These are phyloP conservation scores for Colletotrichum sp. DNA, from an alignment of 2,329 filamentous ascomycete species.

Conservation along the genomic window DNA sequence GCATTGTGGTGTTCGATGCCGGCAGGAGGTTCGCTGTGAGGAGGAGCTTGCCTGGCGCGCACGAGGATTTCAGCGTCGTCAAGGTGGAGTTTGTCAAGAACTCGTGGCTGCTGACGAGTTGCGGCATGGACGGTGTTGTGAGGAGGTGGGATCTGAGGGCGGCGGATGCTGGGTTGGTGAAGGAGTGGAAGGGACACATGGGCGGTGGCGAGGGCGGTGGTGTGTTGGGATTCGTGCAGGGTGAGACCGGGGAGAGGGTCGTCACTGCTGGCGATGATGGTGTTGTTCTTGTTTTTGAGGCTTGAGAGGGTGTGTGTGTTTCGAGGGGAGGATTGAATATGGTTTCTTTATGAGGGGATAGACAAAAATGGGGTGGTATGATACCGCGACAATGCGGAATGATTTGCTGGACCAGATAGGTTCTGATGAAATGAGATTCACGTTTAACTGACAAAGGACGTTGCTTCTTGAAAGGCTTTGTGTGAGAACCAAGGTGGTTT, in stretches of 20 bases:
- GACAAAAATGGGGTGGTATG: not conserved
- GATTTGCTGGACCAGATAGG: not conserved
- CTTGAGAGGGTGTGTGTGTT: slow-evolving; percentile 31
- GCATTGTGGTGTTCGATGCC: slow-evolving; percentile 86
- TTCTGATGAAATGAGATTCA: not conserved
- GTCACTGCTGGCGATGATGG: slow-evolving; percentile 92
- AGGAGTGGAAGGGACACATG: slow-evolving; percentile 90
- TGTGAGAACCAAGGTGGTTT: not conserved
- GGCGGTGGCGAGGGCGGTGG: slow-evolving; percentile 87
- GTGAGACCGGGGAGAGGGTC: slow-evolving; percentile 72
- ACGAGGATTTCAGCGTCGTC: slow-evolving; percentile 89
- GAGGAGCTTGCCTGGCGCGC: slow-evolving; percentile 79
- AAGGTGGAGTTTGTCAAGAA: slow-evolving; percentile 84
- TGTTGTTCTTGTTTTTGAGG: slow-evolving; percentile 71
- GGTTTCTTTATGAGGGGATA: not conserved
- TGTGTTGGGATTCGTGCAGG: slow-evolving; percentile 89
- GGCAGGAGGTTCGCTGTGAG: slow-evolving; percentile 87
- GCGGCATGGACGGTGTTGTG: slow-evolving; percentile 91
- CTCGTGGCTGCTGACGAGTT: slow-evolving; percentile 79
- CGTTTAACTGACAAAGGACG: not conserved
- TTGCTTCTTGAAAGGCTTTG: not conserved
- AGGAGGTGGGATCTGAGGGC: slow-evolving; percentile 84
- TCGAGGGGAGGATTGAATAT: not conserved
- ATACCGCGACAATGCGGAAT: not conserved
- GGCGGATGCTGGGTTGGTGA: slow-evolving; percentile 70